Evolutionary conservation across 768 basidiomycete species (phyloP).

Genomic region (Polyporus arcularius): DNA sequence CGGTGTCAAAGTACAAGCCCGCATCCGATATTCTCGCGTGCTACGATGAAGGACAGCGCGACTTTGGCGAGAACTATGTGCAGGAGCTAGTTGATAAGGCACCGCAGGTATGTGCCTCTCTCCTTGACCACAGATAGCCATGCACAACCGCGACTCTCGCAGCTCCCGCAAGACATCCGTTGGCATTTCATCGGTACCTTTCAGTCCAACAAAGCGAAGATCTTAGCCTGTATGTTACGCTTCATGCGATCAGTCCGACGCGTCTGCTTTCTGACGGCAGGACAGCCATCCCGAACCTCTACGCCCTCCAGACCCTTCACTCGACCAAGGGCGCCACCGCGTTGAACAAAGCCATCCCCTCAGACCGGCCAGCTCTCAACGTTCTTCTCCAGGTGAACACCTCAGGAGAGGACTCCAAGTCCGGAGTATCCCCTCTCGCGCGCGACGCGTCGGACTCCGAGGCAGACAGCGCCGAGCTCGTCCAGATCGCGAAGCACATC

Average conservation of each 20-base stretch:
- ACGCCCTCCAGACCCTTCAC: conserved; percentile 83
- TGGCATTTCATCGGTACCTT: conserved; percentile 98
- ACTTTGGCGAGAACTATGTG: conserved; percentile 98
- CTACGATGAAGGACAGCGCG: conserved; percentile 77
- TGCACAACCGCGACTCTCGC: conserved; percentile 4
- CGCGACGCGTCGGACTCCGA: conserved; percentile 30
- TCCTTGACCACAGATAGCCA: not conserved
- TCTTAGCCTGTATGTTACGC: conserved; percentile 67
- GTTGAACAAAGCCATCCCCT: conserved; percentile 71
- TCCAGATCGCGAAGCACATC: conserved; percentile 70
- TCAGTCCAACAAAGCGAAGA: conserved; percentile 92
- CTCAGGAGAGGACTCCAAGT: conserved; percentile 89
- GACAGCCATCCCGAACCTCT: conserved; percentile 85
- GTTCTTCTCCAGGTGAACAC: conserved; percentile 95
- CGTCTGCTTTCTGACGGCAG: not conserved
- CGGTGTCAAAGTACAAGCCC: conserved; percentile 94
- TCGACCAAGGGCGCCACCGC: conserved; percentile 79
- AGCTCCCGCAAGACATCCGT: conserved; percentile 87
- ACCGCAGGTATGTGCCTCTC: conserved; percentile 21
- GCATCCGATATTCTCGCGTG: conserved; percentile 83
- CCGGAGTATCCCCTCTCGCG: conserved; percentile 72
- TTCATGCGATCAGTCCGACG: not conserved
- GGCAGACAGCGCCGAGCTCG: conserved; percentile 44
- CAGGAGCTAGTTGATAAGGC: conserved; percentile 92
- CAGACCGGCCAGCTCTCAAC: conserved; percentile 60